Conservation (phyloP, 768 basidiomycete genomes). For the Termitomyces sp. region DNA sequence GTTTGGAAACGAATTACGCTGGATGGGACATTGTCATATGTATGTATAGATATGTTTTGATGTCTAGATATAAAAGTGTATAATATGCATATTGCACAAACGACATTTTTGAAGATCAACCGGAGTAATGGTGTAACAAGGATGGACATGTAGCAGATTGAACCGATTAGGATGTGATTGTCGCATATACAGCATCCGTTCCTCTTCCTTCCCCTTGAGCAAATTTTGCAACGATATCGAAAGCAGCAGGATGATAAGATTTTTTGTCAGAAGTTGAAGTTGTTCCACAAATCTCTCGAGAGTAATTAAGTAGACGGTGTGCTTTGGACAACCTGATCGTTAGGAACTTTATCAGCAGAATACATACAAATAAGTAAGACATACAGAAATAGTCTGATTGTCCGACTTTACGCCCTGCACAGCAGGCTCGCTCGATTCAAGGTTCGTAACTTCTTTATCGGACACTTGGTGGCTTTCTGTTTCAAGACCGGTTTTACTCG, state of each 20-base stretch:
- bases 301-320: neutral
- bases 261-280: no score
- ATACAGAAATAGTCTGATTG: neutral
- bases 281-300: no score
- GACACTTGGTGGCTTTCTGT: neutral
- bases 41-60: neutral
- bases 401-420: neutral
- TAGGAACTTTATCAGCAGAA: neutral
- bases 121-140: neutral
- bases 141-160: neutral
- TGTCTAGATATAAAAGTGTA: neutral
- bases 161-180: neutral
- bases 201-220: neutral
- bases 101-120: neutral
- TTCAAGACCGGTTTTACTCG: neutral
- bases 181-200: neutral
- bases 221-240: neutral
- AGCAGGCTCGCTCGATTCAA: neutral
- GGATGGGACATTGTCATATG: neutral
- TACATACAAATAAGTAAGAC: neutral
- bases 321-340: neutral
- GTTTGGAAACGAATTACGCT: neutral
- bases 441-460: neutral
- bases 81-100: neutral
- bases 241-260: neutral